These are phyloP conservation scores for Kregervanrija fluxuum DNA, from an alignment of 805 yeast species.

Conservation along the genomic window DNA sequence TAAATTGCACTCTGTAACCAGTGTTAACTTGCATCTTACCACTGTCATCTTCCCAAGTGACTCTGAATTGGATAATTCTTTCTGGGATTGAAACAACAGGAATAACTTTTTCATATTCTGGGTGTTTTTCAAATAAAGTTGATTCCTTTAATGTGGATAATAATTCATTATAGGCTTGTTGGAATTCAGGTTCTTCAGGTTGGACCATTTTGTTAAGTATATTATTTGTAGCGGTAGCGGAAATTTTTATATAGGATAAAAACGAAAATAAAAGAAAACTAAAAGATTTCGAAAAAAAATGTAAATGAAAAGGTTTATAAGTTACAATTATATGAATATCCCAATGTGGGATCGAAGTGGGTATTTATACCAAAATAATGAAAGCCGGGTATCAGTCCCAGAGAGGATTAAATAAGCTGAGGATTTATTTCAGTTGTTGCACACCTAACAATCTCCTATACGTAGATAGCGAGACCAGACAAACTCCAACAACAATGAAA, in stretches of 20 bases:
- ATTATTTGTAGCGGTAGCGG: neutral
- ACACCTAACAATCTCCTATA: too few species aligned
- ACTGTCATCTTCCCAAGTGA: conserved; percentile 94
- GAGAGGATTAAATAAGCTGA: too few species aligned
- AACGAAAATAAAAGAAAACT: neutral
- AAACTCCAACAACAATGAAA: too few species aligned
- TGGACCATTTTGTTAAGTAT: conserved; percentile 46
- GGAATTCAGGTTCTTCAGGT: conserved; percentile 96
- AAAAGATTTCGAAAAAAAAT: neutral
- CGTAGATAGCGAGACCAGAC: too few species aligned
- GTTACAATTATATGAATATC: neutral
- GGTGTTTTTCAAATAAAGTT: conserved; percentile 79
- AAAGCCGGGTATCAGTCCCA: too few species aligned
- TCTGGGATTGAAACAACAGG: conserved; percentile 93
- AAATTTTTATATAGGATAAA: neutral
- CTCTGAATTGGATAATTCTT: conserved; percentile 95
- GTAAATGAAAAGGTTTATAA: neutral
- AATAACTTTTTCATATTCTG: conserved; percentile 81
- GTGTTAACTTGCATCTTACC: conserved; percentile 90
- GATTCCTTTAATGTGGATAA: conserved; percentile 85
- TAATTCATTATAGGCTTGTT: conserved; percentile 96
- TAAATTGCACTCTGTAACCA: conserved; percentile 98
- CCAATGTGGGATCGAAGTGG: neutral
- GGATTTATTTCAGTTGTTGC: too few species aligned
- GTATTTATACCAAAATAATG: neutral